Evolutionary conservation across 805 yeast genomes (phyloP).

Genomic region (Hanseniaspora vineae): DNA sequence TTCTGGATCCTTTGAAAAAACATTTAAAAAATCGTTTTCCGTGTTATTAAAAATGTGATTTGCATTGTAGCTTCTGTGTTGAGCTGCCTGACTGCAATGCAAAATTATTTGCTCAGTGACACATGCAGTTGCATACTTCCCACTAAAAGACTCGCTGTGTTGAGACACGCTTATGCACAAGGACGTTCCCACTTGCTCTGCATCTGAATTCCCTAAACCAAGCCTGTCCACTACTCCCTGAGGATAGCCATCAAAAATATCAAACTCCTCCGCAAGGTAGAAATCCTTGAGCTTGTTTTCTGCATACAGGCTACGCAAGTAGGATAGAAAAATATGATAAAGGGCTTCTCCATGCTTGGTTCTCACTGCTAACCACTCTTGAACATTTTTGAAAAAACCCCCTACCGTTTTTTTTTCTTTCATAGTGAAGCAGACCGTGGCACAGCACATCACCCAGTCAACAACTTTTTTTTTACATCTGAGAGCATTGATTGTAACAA

Average conservation of each 20-base stretch:
- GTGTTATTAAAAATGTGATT: conserved; percentile 26
- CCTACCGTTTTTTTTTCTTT: not conserved
- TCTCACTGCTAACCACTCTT: conserved; percentile 1
- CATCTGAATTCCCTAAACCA: no score
- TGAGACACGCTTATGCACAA: no score
- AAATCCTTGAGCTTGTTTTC: conserved; percentile 22
- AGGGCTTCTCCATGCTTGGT: conserved; percentile 15
- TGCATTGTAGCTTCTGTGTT: not conserved
- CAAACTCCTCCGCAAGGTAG: conserved; percentile 21
- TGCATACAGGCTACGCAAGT: conserved; percentile 21
- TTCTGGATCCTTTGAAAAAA: conserved; percentile 28
- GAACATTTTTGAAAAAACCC: conserved; percentile 1
- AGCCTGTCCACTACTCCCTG: conserved; percentile 7
- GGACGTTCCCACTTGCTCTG: no score
- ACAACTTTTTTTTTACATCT: not conserved
- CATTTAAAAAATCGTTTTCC: conserved; percentile 29
- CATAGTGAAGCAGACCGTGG: conserved; percentile 1
- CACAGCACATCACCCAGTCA: conserved; percentile 1
- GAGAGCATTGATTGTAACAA: not conserved
- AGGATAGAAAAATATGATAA: conserved; percentile 23
- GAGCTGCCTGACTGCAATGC: no score
- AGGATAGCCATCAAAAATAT: conserved; percentile 21
- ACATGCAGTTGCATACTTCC: no score
- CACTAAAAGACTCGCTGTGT: no score
- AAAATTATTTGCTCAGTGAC: no score